Evolutionary conservation across 305 asterid species (phyloP), one percentile per base, ranked within the genome.

Genomic region (Stenogyne calaminthoides): DNA sequence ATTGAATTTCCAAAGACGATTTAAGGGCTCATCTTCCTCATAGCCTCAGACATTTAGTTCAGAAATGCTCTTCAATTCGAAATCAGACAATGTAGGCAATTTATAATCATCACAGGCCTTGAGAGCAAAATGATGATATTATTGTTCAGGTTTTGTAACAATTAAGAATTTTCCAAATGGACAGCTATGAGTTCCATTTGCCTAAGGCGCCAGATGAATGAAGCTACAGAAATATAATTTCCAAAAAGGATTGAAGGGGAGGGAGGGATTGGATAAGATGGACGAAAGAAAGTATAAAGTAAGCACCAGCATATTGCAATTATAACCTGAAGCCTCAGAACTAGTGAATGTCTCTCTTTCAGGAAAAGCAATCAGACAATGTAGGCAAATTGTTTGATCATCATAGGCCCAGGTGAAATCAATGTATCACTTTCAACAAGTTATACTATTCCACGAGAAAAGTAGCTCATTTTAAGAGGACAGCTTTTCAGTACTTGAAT

Each of bases 21-120:
- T 39, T n/a, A 16, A 18, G 22, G 57, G 9, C 3, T 15, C 25
- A 25, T 34, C 49, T 65, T 75, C 46, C 56, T n/a, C 19, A 66
- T 55, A 73, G 80, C 78, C 25, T 22, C 25, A 2, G 25, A 22
- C 1, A 1, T 22, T 22, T 2, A 22, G 25, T 22, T 22, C 2
- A 22, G 25, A 22, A 22, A 22, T 22, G 25, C 25, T 22, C 25
- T 22, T 22, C 25, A 22, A 22, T 22, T 22, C 25, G 25, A 22
- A 22, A 22, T 22, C 25, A 22, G 25, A 22, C 25, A 22, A 22
- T 22, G 2, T 22, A 22, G 25, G 25, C 25, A 22, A 80, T 78
- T 22, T 37, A 64, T 52, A 27, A 73, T 69, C 85, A 84, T 82
- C 90, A 85, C 74, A 66, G 83, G 86, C 84, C 86, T 71, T 47